Conservation (phyloP, 306 rosid species). For the Carpinus viminea region DNA sequence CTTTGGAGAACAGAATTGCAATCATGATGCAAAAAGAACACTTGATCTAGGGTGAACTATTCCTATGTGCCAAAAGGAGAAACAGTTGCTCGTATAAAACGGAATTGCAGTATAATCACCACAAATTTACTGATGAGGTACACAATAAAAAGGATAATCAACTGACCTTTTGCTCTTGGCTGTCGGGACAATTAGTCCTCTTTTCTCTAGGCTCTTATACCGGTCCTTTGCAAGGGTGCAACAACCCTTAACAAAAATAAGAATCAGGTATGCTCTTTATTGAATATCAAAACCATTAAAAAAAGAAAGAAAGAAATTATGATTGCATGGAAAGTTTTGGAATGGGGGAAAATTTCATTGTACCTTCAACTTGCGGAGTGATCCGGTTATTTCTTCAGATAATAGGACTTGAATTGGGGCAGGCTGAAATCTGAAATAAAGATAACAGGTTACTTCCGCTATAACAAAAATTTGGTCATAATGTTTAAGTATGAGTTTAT, state of each 20-base stretch:
- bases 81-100: too few relatives aligned
- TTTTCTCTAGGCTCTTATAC: slow-evolving; percentile 81
- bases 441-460: background rate
- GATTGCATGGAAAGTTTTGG: background rate
- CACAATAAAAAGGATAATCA: background rate
- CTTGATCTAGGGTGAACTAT: too few relatives aligned
- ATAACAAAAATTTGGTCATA: background rate
- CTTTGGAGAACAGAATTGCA: too few relatives aligned
- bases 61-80: too few relatives aligned
- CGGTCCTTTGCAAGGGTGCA: slow-evolving; percentile 81
- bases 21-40: too few relatives aligned
- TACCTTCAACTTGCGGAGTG: slow-evolving; percentile 88
- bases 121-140: background rate
- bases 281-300: background rate
- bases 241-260: slow-evolving; percentile 59
- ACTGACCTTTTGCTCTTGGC: slow-evolving; percentile 60
- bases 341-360: background rate
- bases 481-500: background rate
- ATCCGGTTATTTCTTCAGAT: slow-evolving; percentile 86
- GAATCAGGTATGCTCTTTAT: slow-evolving; percentile 13
- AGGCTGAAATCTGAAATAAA: slow-evolving; percentile 70
- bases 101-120: too few relatives aligned
- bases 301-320: background rate
- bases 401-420: slow-evolving; percentile 85
- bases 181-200: slow-evolving; percentile 80